These are phyloP conservation scores for Umbelopsis ramanniana DNA, from an alignment of 192 early-diverging fungal species.

Conservation along the genomic window DNA sequence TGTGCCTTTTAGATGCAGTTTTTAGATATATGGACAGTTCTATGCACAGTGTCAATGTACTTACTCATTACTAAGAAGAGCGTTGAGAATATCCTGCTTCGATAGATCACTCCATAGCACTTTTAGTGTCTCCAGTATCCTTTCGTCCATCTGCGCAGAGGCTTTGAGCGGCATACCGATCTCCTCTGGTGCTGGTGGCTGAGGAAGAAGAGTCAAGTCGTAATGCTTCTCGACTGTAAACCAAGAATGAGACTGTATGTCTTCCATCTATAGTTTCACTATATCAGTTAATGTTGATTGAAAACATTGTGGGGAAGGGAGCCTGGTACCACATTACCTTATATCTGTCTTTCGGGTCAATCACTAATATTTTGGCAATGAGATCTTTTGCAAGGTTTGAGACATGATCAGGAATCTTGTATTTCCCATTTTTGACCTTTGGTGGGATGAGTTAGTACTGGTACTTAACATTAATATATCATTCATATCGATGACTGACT, in stretches of 20 bases:
- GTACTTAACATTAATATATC: not conserved
- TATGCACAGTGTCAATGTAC: not conserved
- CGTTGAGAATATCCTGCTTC: conserved; percentile 26
- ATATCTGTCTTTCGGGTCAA: conserved; percentile 44
- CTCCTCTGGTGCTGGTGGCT: conserved; percentile 32
- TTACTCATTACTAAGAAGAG: conserved; percentile 37
- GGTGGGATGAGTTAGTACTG: not conserved
- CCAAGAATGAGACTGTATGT: conserved; percentile 64
- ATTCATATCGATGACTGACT: conserved; percentile 33
- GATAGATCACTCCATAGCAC: conserved; percentile 41
- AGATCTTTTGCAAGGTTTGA: conserved; percentile 40
- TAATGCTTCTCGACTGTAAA: conserved; percentile 42
- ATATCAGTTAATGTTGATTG: not conserved
- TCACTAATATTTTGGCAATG: conserved; percentile 46
- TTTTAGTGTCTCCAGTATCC: conserved; percentile 35
- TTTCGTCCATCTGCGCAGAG: conserved; percentile 32
- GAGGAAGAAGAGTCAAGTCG: conserved; percentile 22
- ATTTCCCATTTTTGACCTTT: conserved; percentile 45
- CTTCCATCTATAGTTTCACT: conserved; percentile 47
- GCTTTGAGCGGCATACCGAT: conserved; percentile 26
- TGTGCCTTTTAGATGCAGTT: conserved; percentile 18
- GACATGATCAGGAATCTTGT: conserved; percentile 44
- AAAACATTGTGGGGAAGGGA: not conserved
- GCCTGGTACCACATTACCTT: conserved; percentile 40
- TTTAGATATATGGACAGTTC: not conserved